A percentile compares a stretch with the other conserved stretches of the same genome.
phyloP scores from a whole-genome alignment of 176 grass and related monocot species.

The Carex myosuroides region DNA sequence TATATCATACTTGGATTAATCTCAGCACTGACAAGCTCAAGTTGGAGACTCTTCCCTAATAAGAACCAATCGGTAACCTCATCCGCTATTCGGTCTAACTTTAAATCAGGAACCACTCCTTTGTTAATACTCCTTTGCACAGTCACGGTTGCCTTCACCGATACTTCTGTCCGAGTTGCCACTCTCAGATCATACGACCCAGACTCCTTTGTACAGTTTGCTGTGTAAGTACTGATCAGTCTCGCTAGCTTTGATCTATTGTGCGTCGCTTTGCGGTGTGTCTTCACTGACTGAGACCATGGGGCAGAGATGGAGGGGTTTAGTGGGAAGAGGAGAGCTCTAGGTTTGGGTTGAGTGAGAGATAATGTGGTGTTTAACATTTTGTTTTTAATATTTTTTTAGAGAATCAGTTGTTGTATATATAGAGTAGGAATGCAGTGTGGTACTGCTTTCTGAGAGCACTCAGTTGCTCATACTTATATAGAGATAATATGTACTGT shows the following conservation, averaged over 20 bases:
- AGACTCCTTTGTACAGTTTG: not conserved
- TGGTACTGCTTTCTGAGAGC: not conserved
- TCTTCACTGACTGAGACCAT: not conserved
- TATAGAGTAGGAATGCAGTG: not conserved
- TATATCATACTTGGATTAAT: slow-evolving; percentile 49
- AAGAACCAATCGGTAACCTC: slow-evolving; percentile 40
- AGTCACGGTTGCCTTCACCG: slow-evolving; percentile 41
- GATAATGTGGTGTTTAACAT: slow-evolving; percentile 8
- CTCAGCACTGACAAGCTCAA: slow-evolving; percentile 53
- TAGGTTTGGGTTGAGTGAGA: not conserved
- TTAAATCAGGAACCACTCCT: slow-evolving; percentile 26
- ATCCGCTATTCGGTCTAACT: slow-evolving; percentile 37
- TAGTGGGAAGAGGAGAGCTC: not conserved
- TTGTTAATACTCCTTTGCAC: slow-evolving; percentile 28
- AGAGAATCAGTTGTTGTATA: not conserved
- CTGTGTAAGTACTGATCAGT: not conserved
- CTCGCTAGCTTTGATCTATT: not conserved
- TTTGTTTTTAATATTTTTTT: not conserved
- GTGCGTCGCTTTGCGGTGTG: not conserved
- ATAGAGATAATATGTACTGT: not conserved
- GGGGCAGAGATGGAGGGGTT: slow-evolving; percentile 1
- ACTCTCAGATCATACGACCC: not conserved
- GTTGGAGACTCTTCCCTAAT: slow-evolving; percentile 32
- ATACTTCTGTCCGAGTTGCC: not conserved
- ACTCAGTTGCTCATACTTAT: not conserved